These are phyloP conservation scores for Penicillium hordei DNA, from an alignment of 2,329 filamentous ascomycete genomes.

Conservation along the genomic window DNA sequence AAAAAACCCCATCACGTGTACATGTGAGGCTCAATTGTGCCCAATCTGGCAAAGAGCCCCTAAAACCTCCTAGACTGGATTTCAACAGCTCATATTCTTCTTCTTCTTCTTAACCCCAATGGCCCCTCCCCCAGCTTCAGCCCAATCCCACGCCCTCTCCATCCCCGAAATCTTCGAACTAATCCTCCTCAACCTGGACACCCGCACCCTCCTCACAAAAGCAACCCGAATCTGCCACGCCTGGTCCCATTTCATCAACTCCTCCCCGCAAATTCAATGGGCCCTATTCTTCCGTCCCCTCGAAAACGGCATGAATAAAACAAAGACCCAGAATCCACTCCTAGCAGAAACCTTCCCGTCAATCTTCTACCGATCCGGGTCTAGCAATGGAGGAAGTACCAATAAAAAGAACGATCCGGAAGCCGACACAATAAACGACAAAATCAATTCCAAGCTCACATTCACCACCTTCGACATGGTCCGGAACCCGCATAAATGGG, in stretches of 20 bases:
- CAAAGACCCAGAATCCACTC: neutral
- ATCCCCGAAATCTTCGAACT: slow-evolving; percentile 10
- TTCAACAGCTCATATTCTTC: neutral
- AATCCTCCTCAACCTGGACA: slow-evolving; percentile 8
- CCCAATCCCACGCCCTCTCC: neutral
- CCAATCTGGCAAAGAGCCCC: neutral
- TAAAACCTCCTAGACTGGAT: neutral
- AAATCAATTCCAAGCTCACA: neutral
- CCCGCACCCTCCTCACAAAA: slow-evolving; percentile 7
- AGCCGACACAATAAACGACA: neutral
- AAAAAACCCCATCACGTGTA: neutral
- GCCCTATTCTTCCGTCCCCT: slow-evolving; percentile 2
- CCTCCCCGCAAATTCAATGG: neutral
- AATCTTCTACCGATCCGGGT: neutral
- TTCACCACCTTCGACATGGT: slow-evolving; percentile 4
- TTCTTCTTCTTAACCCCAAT: neutral
- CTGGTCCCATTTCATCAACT: slow-evolving; percentile 5
- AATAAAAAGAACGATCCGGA: neutral
- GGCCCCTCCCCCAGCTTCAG: neutral
- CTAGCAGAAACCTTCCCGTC: slow-evolving; percentile 1
- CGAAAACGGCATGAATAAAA: neutral
- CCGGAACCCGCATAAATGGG: neutral
- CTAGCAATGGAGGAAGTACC: neutral
- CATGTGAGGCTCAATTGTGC: neutral
- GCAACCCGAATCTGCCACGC: slow-evolving; percentile 3